phyloP scores from a whole-genome alignment of 2,329 filamentous ascomycete genomes.

The Chaetomium sp. region DNA sequence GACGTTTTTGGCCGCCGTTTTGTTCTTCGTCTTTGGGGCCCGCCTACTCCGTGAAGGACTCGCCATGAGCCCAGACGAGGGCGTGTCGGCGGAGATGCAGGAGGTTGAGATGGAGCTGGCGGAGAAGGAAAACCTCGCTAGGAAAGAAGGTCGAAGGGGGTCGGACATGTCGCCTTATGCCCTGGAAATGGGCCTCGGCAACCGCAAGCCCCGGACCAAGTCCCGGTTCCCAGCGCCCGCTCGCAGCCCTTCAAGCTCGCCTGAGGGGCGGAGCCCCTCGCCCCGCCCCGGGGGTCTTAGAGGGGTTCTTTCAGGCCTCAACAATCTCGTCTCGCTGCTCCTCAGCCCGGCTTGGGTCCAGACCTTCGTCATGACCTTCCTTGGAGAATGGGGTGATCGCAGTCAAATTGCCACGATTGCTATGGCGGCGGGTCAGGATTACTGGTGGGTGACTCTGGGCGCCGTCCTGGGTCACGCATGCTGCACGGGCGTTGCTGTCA shows the following conservation, averaged over 20 bases:
- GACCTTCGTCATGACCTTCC: slow-evolving; percentile 98
- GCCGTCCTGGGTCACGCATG: slow-evolving; percentile 83
- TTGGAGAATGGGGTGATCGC: slow-evolving; percentile 97
- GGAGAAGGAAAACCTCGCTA: slow-evolving; percentile 81
- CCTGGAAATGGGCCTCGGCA: slow-evolving; percentile 76
- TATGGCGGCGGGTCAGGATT: slow-evolving; percentile 97
- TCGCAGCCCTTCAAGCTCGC: slow-evolving; percentile 77
- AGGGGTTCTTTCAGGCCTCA: slow-evolving; percentile 63
- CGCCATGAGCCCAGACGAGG: slow-evolving; percentile 85
- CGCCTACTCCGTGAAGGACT: slow-evolving; percentile 85
- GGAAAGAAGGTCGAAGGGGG: slow-evolving; percentile 66
- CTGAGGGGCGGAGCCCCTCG: slow-evolving; percentile 59
- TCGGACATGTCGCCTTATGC: slow-evolving; percentile 73
- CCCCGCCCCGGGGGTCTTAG: slow-evolving; percentile 47
- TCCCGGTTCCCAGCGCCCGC: slow-evolving; percentile 78
- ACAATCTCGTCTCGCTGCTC: slow-evolving; percentile 84
- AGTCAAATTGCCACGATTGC: slow-evolving; percentile 98
- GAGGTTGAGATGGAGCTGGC: slow-evolving; percentile 93
- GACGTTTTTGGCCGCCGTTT: slow-evolving; percentile 77
- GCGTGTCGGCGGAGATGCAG: slow-evolving; percentile 95
- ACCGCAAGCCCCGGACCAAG: slow-evolving; percentile 70
- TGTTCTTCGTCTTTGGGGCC: slow-evolving; percentile 89
- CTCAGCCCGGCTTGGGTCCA: slow-evolving; percentile 97
- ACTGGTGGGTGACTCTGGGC: slow-evolving; percentile 96
- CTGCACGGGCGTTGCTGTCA: slow-evolving; percentile 87